Evolutionary conservation across 345 rosid genomes (phyloP).

Genomic region (Isatis tinctoria): DNA sequence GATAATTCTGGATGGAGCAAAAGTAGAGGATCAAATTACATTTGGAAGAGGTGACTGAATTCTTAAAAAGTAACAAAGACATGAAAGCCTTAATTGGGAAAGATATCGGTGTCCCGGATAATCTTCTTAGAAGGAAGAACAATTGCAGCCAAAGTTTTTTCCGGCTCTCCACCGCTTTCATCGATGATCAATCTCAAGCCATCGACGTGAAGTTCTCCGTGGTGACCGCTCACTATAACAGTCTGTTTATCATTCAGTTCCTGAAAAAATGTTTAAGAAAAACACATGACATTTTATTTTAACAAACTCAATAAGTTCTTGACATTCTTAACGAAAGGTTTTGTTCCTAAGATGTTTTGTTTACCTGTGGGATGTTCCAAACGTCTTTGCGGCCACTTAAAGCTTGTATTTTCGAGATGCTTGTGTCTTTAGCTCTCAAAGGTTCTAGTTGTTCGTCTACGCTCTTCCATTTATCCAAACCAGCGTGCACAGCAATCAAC

Average conservation of each 20-base stretch:
- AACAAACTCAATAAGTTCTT: neutral
- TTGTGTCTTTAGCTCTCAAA: conserved; percentile 60
- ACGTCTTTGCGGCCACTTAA: conserved; percentile 65
- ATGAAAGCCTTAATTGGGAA: neutral
- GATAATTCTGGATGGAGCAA: too few species aligned
- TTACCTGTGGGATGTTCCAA: conserved; percentile 78
- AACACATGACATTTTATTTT: neutral
- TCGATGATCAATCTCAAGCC: conserved; percentile 77
- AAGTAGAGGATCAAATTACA: too few species aligned
- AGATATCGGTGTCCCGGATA: conserved; percentile 48
- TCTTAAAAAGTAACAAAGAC: too few species aligned
- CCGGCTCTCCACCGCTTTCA: conserved; percentile 63
- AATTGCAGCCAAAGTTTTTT: conserved; percentile 70
- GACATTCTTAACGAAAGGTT: neutral
- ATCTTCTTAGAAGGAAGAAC: conserved; percentile 66
- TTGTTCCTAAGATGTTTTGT: neutral
- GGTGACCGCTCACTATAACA: conserved; percentile 78
- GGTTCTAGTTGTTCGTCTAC: conserved; percentile 49
- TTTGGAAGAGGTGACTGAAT: too few species aligned
- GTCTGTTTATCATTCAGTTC: conserved; percentile 39
- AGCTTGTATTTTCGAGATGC: conserved; percentile 54
- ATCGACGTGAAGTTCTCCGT: conserved; percentile 68
- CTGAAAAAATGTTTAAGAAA: neutral
- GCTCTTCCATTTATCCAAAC: conserved; percentile 53
- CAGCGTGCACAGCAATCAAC: conserved; percentile 80